Base-by-base conservation (phyloP, 2,329 filamentous ascomycete species). In the Alternaria ethzedia region DNA sequence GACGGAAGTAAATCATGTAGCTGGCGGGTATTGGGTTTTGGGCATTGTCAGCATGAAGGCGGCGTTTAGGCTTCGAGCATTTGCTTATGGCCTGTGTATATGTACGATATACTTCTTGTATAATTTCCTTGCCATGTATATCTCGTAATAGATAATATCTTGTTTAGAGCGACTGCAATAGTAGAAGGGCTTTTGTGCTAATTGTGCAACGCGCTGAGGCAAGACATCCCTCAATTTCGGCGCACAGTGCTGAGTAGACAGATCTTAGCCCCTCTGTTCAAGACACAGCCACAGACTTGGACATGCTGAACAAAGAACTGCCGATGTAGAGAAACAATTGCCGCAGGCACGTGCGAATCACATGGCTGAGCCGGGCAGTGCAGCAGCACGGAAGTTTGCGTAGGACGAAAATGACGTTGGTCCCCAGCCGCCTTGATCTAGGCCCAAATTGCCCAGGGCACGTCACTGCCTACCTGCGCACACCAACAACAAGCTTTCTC, bases 1-100 rank as follows among this genome's bases (percentile, higher is more conserved):
- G 82, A 73, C 82, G 81, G 75, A 86, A 77, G 71, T 80, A 73
- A n/a, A 20, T 15, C 4, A n/a, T 15, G 23, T 7, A 12, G 15
- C 6, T 20, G 47, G 21, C n/a, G 25, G 43, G 28, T 11, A 36
- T 43, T 17, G 36, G 36, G n/a, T 17, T 10, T 41, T 41, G 41
- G 28, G 11, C 17, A n/a, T 28, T 50, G 45, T 13, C 23, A 47
- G 30, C 23, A 61, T 49, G 30, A 47, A 50, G 28, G 43, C 44
- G 55, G 59, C 55, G 62, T 64, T 58, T 55, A 12, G 25, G 28
- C 49, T 51, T 51, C 5, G 28, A 23, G 28, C 28, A 36, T 36
- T 32, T 32, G 17, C 5, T 51, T 8, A 51, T 51, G 28, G 21
- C 28, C 17, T 21, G 17, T 51, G 26, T 51, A 36, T 12, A 51